A percentile compares a stretch with the other conserved stretches of the same genome.
Conservation (phyloP, 1,284 basidiomycete genomes). For the Fomes fomentarius region DNA sequence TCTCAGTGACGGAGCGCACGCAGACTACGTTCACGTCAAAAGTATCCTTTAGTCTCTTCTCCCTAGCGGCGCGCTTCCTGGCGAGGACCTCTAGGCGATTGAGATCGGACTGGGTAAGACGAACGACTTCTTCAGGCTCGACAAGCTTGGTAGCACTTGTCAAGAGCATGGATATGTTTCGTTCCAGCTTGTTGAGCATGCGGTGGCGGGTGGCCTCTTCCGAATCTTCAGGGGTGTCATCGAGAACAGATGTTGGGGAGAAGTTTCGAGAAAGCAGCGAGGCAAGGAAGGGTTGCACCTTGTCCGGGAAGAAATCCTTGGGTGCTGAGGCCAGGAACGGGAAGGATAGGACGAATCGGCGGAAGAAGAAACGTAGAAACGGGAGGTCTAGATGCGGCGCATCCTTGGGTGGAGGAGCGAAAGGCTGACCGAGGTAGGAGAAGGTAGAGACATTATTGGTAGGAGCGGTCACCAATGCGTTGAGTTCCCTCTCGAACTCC, state of each 20-base stretch:
- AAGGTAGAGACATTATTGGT: conserved; percentile 70
- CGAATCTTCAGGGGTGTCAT: conserved; percentile 60
- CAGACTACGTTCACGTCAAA: conserved; percentile 92
- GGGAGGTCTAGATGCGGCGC: conserved; percentile 75
- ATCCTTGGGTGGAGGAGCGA: conserved; percentile 70
- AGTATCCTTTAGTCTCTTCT: conserved; percentile 47
- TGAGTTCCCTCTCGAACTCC: conserved; percentile 80
- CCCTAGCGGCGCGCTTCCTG: conserved; percentile 57
- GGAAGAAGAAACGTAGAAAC: conserved; percentile 86
- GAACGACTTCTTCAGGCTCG: conserved; percentile 86
- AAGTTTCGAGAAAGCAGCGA: conserved; percentile 82
- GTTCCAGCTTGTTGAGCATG: conserved; percentile 76
- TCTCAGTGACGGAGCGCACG: conserved; percentile 80
- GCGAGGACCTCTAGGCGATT: conserved; percentile 74
- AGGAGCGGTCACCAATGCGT: conserved; percentile 62
- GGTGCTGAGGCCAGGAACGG: conserved; percentile 90
- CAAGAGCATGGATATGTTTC: conserved; percentile 82
- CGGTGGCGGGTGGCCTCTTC: conserved; percentile 44
- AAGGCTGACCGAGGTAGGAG: conserved; percentile 87
- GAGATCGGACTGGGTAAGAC: conserved; percentile 82
- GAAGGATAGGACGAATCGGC: conserved; percentile 90
- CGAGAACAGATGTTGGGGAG: conserved; percentile 63
- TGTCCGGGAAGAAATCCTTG: conserved; percentile 87
- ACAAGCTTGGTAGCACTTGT: conserved; percentile 80
- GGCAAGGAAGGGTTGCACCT: conserved; percentile 90